These are phyloP conservation scores for Lachancea thermotolerans DNA, from an alignment of 805 yeast genomes.

Conservation along the genomic window DNA sequence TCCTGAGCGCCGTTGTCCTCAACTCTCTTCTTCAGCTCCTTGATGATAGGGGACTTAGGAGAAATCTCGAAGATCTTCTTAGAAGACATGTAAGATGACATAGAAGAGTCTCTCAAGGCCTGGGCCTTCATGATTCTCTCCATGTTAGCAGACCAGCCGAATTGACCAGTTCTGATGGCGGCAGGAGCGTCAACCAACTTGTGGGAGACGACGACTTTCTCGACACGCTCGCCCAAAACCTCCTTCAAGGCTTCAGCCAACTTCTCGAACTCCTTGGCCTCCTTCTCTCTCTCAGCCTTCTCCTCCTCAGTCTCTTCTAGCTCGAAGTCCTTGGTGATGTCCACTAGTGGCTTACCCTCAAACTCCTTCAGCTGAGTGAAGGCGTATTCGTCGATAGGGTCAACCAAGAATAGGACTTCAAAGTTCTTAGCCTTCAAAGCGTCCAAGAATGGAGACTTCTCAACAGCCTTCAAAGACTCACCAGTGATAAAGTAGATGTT, in stretches of 20 bases:
- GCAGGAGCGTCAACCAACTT: conserved; percentile 98
- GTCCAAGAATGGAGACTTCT: conserved; percentile 98
- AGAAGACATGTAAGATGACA: conserved; percentile 99
- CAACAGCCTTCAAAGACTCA: conserved; percentile 95
- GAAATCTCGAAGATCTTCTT: conserved; percentile 99
- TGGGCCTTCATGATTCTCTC: conserved; percentile 99
- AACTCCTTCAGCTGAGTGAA: conserved; percentile 99
- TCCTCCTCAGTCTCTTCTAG: conserved; percentile 98
- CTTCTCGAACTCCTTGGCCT: conserved; percentile 84
- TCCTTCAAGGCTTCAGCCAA: conserved; percentile 95
- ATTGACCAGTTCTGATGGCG: conserved; percentile 99
- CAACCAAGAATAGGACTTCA: conserved; percentile 95
- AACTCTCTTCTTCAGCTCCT: conserved; percentile 93
- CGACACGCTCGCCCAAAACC: conserved; percentile 96
- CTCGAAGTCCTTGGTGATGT: conserved; percentile 98
- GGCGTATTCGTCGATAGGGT: conserved; percentile 99
- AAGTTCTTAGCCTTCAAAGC: conserved; percentile 97
- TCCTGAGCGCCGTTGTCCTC: conserved; percentile 97
- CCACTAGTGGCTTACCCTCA: conserved; percentile 98
- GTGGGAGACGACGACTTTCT: conserved; percentile 97
- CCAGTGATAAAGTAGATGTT: conserved; percentile 99
- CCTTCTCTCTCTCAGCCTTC: conserved; percentile 89
- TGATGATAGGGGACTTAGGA: conserved; percentile 91
- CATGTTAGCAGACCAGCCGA: conserved; percentile 99
- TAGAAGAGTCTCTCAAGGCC: conserved; percentile 96